phyloP scores from a whole-genome alignment of 257 asterid species.

The Solanum virginianum region DNA sequence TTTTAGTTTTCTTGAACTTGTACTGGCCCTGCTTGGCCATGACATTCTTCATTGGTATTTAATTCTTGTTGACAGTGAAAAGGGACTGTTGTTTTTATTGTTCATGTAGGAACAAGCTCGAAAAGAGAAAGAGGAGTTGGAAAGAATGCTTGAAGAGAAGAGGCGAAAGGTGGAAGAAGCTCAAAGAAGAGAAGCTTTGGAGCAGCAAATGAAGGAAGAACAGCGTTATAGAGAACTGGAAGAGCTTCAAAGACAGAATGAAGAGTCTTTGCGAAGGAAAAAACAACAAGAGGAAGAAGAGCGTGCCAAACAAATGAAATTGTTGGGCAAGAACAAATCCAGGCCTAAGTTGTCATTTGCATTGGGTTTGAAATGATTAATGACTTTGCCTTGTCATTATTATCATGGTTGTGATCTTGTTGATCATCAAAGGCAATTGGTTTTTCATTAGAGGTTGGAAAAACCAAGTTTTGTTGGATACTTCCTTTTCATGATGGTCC shows the following conservation, averaged over 20 bases:
- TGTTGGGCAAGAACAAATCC: constrained; percentile 91
- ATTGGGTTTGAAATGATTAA: constrained; percentile 48
- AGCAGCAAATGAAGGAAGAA: constrained; percentile 63
- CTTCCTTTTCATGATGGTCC: background rate
- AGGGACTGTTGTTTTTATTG: background rate
- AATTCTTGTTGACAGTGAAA: background rate
- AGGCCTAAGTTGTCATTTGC: constrained; percentile 91
- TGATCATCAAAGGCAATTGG: background rate
- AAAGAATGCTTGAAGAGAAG: constrained; percentile 69
- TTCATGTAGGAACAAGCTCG: constrained; percentile 55
- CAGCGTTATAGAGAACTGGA: constrained; percentile 73
- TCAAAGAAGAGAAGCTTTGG: constrained; percentile 78
- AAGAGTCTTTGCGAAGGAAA: constrained; percentile 71
- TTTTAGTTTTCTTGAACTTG: background rate
- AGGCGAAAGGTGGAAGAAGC: constrained; percentile 72
- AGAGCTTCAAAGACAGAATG: constrained; percentile 88
- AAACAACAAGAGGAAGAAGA: constrained; percentile 94
- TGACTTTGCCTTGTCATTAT: background rate
- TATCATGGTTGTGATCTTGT: constrained; percentile 6
- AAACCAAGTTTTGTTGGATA: background rate
- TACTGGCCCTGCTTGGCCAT: background rate
- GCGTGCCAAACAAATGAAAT: constrained; percentile 70
- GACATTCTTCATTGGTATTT: background rate
- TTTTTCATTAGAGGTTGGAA: background rate
- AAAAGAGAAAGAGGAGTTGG: constrained; percentile 73